Evolutionary conservation across 306 rosid species (phyloP).

Genomic region (Cucurbita ficifolia): DNA sequence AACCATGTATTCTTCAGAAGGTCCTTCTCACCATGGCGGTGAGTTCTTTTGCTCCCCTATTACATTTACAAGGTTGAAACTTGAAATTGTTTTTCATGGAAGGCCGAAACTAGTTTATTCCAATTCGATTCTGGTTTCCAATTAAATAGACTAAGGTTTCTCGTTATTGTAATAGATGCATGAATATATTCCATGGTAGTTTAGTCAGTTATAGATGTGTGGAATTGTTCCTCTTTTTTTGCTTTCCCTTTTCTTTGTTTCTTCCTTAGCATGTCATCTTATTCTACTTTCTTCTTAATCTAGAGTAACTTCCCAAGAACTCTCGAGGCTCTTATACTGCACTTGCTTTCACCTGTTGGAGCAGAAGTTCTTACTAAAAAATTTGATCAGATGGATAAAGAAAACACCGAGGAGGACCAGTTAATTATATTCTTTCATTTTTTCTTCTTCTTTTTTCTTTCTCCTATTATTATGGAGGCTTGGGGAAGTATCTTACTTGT

Average conservation of each 20-base stretch:
- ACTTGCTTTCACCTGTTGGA: constrained; percentile 75
- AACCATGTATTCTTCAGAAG: constrained; percentile 41
- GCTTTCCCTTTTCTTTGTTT: background rate
- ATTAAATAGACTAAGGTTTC: background rate
- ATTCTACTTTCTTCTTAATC: constrained; percentile 9
- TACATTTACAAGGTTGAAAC: background rate
- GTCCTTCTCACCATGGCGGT: constrained; percentile 79
- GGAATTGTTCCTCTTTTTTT: constrained; percentile 1
- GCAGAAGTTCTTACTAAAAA: constrained; percentile 77
- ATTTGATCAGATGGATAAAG: constrained; percentile 84
- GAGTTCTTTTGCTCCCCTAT: constrained; percentile 20
- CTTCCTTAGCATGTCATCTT: constrained; percentile 14
- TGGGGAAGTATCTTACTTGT: constrained; percentile 11
- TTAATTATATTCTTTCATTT: constrained; percentile 18
- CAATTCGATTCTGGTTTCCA: background rate
- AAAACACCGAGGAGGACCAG: constrained; percentile 52
- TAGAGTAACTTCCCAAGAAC: constrained; percentile 82
- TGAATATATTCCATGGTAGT: background rate
- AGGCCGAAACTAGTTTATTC: background rate
- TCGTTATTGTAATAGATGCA: background rate
- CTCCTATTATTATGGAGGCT: constrained; percentile 15
- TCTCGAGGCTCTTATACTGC: constrained; percentile 78
- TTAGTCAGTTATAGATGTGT: background rate
- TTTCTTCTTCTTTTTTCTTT: background rate
- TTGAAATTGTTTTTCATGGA: background rate